Evolutionary conservation across 2,329 filamentous ascomycete genomes (phyloP).

Genomic region (Arthrobotrys megalospora): DNA sequence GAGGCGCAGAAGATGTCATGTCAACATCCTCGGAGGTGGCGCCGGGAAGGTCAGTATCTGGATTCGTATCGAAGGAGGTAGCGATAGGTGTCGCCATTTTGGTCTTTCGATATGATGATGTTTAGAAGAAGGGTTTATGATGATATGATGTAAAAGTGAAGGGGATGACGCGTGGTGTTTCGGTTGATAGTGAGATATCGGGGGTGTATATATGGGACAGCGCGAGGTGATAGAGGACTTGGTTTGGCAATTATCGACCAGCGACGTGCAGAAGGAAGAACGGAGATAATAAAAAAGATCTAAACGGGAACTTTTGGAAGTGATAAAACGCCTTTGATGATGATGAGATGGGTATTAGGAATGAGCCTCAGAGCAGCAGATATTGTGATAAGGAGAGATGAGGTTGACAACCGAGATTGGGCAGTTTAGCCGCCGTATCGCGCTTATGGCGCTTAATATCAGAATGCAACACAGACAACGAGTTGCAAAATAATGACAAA

Average conservation of each 20-base stretch:
- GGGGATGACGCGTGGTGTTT: conserved; percentile 6
- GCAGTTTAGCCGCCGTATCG: neutral
- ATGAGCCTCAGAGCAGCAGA: neutral
- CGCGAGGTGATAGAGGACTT: neutral
- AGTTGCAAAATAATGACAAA: neutral
- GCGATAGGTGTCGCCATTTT: conserved; percentile 54
- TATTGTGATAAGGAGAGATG: conserved; percentile 26
- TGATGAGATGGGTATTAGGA: neutral
- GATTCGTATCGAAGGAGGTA: conserved; percentile 59
- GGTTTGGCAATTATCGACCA: conserved; percentile 19
- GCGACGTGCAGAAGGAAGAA: neutral
- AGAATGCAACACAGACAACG: conserved; percentile 22
- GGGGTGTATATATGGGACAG: conserved; percentile 12
- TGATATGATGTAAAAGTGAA: neutral
- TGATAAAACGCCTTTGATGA: conserved; percentile 26
- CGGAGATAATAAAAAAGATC: conserved; percentile 4
- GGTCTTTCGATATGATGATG: neutral
- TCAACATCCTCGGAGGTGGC: conserved; percentile 55
- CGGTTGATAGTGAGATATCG: neutral
- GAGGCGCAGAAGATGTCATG: conserved; percentile 52
- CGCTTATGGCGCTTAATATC: conserved; percentile 7
- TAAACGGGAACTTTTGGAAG: conserved; percentile 17
- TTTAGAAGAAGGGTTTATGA: neutral
- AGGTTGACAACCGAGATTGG: conserved; percentile 24
- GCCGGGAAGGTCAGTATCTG: conserved; percentile 47